Evolutionary conservation across 106 monocot species (phyloP).

Genomic region (Phalaenopsis equestris): DNA sequence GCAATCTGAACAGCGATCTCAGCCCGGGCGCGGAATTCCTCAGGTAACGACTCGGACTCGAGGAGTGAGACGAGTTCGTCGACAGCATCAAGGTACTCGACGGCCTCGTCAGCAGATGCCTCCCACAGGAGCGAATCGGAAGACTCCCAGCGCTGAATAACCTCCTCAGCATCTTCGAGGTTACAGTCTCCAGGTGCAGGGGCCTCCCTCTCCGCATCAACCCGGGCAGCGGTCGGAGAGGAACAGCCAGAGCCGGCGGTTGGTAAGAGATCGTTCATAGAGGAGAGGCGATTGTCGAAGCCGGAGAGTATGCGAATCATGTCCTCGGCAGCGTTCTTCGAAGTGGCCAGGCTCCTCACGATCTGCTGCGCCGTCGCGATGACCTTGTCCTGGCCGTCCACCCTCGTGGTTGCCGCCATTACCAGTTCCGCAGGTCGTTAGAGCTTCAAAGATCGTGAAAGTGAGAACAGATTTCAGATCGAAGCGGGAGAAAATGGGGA

Average conservation of each 20-base stretch:
- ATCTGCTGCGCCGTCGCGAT: slow-evolving; percentile 80
- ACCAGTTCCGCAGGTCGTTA: background rate
- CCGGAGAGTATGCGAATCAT: slow-evolving; percentile 87
- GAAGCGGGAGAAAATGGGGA: background rate
- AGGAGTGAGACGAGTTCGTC: slow-evolving; percentile 46
- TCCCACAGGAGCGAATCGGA: slow-evolving; percentile 47
- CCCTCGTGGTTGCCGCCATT: slow-evolving; percentile 24
- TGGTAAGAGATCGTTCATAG: slow-evolving; percentile 30
- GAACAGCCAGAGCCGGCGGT: slow-evolving; percentile 3
- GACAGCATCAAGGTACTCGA: slow-evolving; percentile 53
- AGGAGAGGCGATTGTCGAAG: slow-evolving; percentile 72
- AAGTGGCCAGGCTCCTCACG: slow-evolving; percentile 59
- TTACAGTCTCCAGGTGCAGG: slow-evolving; percentile 9
- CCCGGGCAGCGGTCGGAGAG: background rate
- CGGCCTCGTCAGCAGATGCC: slow-evolving; percentile 30
- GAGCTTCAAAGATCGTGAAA: background rate
- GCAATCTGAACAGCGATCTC: slow-evolving; percentile 59
- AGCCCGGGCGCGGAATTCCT: slow-evolving; percentile 23
- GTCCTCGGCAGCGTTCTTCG: slow-evolving; percentile 67
- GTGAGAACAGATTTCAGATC: background rate
- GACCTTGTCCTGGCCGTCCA: slow-evolving; percentile 67
- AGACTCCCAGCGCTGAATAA: slow-evolving; percentile 54
- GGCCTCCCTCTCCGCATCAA: background rate
- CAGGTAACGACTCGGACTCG: background rate
- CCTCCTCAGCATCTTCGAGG: slow-evolving; percentile 24